Evolutionary conservation across 805 yeast species (phyloP).

Genomic region (Schwanniomyces yamadae): DNA sequence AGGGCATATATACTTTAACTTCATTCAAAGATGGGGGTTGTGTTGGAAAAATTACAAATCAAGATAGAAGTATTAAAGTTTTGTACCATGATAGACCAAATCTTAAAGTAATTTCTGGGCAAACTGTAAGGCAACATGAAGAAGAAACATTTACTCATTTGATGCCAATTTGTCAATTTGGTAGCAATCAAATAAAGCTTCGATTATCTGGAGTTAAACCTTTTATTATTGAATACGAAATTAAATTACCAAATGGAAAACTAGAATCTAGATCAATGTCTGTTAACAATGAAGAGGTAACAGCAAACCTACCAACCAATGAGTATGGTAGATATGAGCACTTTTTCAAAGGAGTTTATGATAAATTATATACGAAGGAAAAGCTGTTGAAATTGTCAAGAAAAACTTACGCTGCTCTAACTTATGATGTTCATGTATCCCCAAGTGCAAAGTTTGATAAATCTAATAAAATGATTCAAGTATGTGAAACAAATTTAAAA

Average conservation of each 20-base stretch:
- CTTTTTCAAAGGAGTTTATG: constrained; percentile 60
- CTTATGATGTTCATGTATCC: constrained; percentile 51
- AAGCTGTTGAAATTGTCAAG: constrained; percentile 10
- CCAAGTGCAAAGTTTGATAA: constrained; percentile 58
- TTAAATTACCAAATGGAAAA: constrained; percentile 56
- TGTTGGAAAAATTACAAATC: constrained; percentile 33
- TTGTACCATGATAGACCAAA: constrained; percentile 26
- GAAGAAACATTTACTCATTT: constrained; percentile 22
- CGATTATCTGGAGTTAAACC: constrained; percentile 60
- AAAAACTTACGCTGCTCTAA: constrained; percentile 16
- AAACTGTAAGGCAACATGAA: constrained; percentile 20
- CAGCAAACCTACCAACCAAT: constrained; percentile 39
- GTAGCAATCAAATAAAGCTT: constrained; percentile 29
- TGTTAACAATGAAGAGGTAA: constrained; percentile 24
- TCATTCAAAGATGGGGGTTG: constrained; percentile 46
- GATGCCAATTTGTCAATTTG: constrained; percentile 32
- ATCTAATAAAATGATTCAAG: constrained; percentile 47
- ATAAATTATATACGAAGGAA: constrained; percentile 54
- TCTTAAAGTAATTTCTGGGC: constrained; percentile 16
- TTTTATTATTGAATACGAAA: constrained; percentile 66
- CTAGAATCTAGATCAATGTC: constrained; percentile 33
- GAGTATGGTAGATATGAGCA: constrained; percentile 63
- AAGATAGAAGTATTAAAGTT: constrained; percentile 18
- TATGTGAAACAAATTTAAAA: constrained; percentile 37
- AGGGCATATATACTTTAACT: constrained; percentile 43